Conservation (phyloP, 352 stramenopile species). For the Globisporangium splendens region DNA sequence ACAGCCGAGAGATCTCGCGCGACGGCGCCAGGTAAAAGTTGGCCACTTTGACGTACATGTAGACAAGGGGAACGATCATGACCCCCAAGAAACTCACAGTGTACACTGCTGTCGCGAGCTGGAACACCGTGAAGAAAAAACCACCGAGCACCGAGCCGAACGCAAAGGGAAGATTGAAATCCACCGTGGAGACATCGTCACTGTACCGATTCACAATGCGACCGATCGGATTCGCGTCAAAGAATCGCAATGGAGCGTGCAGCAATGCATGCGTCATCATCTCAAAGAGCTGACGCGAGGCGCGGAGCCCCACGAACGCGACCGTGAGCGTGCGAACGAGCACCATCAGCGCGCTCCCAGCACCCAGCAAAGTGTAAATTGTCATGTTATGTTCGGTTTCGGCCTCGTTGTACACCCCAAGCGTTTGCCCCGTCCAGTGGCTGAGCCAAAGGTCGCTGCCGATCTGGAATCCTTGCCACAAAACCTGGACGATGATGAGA, state of each 20-base stretch:
- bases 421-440: slow-evolving; percentile 13
- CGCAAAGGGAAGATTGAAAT: slow-evolving; percentile 43
- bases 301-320: slow-evolving; percentile 19
- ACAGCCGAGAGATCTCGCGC: slow-evolving; percentile 28
- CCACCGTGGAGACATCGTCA: slow-evolving; percentile 82
- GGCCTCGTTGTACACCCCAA: not conserved
- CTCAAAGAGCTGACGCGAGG: slow-evolving; percentile 61
- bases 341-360: slow-evolving; percentile 20
- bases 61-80: slow-evolving; percentile 56
- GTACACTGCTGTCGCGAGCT: slow-evolving; percentile 56
- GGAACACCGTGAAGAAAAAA: slow-evolving; percentile 52
- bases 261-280: slow-evolving; percentile 69
- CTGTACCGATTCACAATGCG: slow-evolving; percentile 86
- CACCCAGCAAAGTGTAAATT: slow-evolving; percentile 21
- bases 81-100: slow-evolving; percentile 63
- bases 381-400: slow-evolving; percentile 15
- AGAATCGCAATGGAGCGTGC: slow-evolving; percentile 79
- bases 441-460: slow-evolving; percentile 23
- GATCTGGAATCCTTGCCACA: slow-evolving; percentile 20
- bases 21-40: slow-evolving; percentile 28
- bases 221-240: slow-evolving; percentile 84
- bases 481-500: slow-evolving; percentile 8
- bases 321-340: slow-evolving; percentile 21
- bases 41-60: no score
- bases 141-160: slow-evolving; percentile 30